Evolutionary conservation across 768 basidiomycete species (phyloP), one percentile per base, ranked within the genome.

Genomic region (Mrakia blollopis): DNA sequence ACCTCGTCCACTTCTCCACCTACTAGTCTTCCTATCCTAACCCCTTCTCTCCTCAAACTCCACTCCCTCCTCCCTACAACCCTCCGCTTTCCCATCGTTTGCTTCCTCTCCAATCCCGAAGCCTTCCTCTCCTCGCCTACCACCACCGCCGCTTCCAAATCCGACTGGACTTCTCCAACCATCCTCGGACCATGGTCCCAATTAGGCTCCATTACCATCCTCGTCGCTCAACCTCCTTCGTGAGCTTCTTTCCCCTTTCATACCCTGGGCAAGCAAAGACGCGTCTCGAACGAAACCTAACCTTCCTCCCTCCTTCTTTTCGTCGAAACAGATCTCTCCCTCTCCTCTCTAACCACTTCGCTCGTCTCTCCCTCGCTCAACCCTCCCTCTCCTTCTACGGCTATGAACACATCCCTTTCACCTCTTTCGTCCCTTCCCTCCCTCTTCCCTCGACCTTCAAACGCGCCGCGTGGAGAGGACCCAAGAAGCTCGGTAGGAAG

Each of bases 1-100:
- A 16, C 37, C 32, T 28, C 28, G 1, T 30, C n/a, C 4, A 62
- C 32, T n/a, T 28, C 1, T 44, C 10, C 14, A 1, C 44, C 44
- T 62, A 0, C 21, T 23, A 68, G 65, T n/a, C 65, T 68, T 11
- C 37, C 65, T 9, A 21, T 68, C 35, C 25, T 39, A 1, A 68
- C 65, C 16, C 65, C 65, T 25, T 68, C 65, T 1, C 35, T 68
- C 25, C 35, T 68, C 37, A 44, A 44, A 39, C 65, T 68, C 11
- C 37, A 68, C 65, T 25, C 65, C 39, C 65, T 35, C 16, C 65
- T 68, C 35, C 65, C 65, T 23, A 44, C 65, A n/a, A 68, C 65
- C 25, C 65, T 68, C 25, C 65, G 65, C 1, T 68, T 68, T 39
- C 65, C 65, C 35, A 30, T 68, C 37, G 65, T 68, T 7, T 68